Conservation (phyloP, 352 stramenopile species). For the Globisporangium rhizosaccharum region DNA sequence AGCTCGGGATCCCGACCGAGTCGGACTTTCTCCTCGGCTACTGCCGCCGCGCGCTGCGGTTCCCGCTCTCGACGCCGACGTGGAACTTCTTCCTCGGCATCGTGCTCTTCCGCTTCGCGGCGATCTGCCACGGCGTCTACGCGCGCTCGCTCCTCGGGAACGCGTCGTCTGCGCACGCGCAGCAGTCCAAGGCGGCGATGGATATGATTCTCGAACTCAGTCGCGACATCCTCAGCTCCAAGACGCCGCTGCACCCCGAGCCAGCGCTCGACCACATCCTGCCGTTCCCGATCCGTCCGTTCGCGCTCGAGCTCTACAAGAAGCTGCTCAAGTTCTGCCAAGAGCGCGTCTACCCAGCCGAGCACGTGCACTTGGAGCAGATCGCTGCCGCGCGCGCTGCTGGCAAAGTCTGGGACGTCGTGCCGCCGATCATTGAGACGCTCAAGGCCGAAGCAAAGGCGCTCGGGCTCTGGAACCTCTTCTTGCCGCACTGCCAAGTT, state of each 20-base stretch:
- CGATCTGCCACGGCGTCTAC: constrained; percentile 80
- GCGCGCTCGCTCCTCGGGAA: constrained; percentile 67
- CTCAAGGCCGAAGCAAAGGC: constrained; percentile 90
- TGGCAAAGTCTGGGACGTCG: constrained; percentile 68
- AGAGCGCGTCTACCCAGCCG: constrained; percentile 86
- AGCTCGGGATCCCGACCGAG: constrained; percentile 60
- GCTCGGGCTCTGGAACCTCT: constrained; percentile 96
- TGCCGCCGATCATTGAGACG: constrained; percentile 86
- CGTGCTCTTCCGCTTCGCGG: constrained; percentile 69
- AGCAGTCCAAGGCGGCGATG: constrained; percentile 59
- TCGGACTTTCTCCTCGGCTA: constrained; percentile 55
- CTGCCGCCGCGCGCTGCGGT: constrained; percentile 42
- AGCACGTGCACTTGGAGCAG: constrained; percentile 81
- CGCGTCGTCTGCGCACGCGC: constrained; percentile 73
- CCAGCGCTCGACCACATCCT: constrained; percentile 47
- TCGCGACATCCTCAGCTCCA: constrained; percentile 25
- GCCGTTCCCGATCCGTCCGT: constrained; percentile 68
- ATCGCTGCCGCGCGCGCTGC: constrained; percentile 41
- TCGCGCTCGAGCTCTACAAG: constrained; percentile 75
- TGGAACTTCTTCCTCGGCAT: constrained; percentile 80
- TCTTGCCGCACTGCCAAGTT: constrained; percentile 73
- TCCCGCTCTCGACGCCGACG: constrained; percentile 40
- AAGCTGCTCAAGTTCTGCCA: constrained; percentile 88
- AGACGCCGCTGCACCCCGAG: constrained; percentile 38
- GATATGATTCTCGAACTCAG: constrained; percentile 51